These are phyloP conservation scores for Psidium friedrichsthalianum DNA, from an alignment of 345 rosid species.

Conservation along the genomic window DNA sequence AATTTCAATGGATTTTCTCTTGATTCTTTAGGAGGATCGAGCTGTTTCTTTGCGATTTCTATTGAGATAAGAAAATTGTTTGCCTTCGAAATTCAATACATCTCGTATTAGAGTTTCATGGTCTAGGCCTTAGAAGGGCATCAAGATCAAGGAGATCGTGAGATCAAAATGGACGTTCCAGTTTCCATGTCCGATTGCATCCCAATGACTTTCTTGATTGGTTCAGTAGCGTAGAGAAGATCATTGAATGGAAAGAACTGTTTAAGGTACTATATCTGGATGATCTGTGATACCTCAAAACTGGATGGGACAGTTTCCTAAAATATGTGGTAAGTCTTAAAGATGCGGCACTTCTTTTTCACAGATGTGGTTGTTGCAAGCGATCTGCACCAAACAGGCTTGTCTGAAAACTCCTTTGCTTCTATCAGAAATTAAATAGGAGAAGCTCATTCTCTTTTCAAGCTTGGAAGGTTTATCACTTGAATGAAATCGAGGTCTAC, in stretches of 20 bases:
- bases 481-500: neutral
- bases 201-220: no score
- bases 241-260: no score
- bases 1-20: neutral
- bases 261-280: neutral
- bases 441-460: neutral
- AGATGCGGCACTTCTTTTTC: neutral
- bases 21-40: neutral
- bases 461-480: neutral
- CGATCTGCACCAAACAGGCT: neutral
- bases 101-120: neutral
- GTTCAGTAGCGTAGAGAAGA: no score
- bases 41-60: neutral
- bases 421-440: neutral
- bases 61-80: neutral
- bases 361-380: neutral
- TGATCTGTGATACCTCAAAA: neutral
- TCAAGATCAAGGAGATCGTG: no score
- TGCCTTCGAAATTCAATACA: neutral
- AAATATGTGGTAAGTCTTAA: neutral
- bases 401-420: neutral
- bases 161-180: no score
- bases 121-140: no score
- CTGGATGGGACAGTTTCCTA: neutral
- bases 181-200: no score